Base-by-base conservation (phyloP, 108 stramenopile genomes). In the Cylindrotheca closterium region DNA sequence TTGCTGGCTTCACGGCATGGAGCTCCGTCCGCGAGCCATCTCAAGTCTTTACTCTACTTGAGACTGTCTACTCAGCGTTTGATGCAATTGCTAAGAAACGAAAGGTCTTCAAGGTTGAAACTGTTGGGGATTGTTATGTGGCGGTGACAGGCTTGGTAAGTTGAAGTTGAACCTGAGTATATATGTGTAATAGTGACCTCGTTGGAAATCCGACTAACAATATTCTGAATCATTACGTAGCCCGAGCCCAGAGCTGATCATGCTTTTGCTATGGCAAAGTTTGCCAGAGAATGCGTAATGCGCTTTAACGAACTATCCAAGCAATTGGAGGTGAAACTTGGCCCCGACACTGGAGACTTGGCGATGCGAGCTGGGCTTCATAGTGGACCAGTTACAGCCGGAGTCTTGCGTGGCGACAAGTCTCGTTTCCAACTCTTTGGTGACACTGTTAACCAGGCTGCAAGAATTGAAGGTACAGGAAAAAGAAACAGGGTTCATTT, bases 381-480 rank as follows among this genome's bases (percentile, higher is more conserved):
- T 49, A 73, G 70, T 55, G 85, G 85, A 0, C 75, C 85, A n/a
- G 78, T 81, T 1, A 83, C 78, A 10, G 82, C 85, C 12, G 85
- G 85, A 31, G 78, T 86, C 0, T 65, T 86, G 15, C 68, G 82
- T 12, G 85, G 85, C 5, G 60, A 79, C 15, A 86, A 79, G 32
- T 60, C 81, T 21, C 62, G 85, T 15, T 86, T 86, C 50, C 72
- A 86, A 23, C 51, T 86, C 3, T 86, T 86, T 55, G 85, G 85
- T 1, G 85, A 86, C 27, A 82, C 85, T 0, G 80, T 86, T 46
- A 86, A 86, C 51, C 70, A 68, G 12, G 79, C 79, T 8, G 67
- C 72, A 28, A 50, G 85, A 12, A 77, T 86, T 26, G 85, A 86
- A 56, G 51, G 52, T 10, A 75, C 75, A 1, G 78, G 82, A 3